Conservation (phyloP, 345 rosid species). For the Populus alba region DNA sequence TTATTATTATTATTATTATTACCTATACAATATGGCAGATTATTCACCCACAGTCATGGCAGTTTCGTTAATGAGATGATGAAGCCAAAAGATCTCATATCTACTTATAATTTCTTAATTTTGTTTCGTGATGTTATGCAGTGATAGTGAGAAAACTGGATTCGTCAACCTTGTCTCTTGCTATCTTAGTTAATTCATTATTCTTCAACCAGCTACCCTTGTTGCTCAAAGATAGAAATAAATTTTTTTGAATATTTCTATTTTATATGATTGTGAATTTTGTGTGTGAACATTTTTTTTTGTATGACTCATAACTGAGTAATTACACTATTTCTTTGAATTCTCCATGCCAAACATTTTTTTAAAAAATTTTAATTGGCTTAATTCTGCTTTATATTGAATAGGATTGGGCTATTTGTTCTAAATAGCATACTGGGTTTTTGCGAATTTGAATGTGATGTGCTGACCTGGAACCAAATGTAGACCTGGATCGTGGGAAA, state of each 20-base stretch:
- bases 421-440: neutral
- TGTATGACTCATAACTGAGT: too few relatives aligned
- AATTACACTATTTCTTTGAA: too few relatives aligned
- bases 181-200: conserved; percentile 58
- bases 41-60: too few relatives aligned
- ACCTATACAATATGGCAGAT: too few relatives aligned
- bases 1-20: too few relatives aligned
- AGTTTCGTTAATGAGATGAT: neutral
- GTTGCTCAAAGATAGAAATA: too few relatives aligned
- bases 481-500: conserved; percentile 99
- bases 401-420: neutral
- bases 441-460: neutral
- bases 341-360: too few relatives aligned
- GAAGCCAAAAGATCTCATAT: neutral
- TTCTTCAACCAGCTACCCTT: neutral
- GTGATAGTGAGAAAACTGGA: conserved; percentile 72
- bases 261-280: neutral
- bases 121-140: conserved; percentile 15
- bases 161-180: conserved; percentile 84
- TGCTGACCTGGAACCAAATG: neutral
- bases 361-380: too few relatives aligned
- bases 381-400: neutral
- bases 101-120: neutral
- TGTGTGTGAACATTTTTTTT: too few relatives aligned
- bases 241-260: too few relatives aligned